A percentile compares a stretch with the other conserved stretches of the same genome.
Conservation (phyloP, 2,329 filamentous ascomycete species). For the Coniochaeta sp. region DNA sequence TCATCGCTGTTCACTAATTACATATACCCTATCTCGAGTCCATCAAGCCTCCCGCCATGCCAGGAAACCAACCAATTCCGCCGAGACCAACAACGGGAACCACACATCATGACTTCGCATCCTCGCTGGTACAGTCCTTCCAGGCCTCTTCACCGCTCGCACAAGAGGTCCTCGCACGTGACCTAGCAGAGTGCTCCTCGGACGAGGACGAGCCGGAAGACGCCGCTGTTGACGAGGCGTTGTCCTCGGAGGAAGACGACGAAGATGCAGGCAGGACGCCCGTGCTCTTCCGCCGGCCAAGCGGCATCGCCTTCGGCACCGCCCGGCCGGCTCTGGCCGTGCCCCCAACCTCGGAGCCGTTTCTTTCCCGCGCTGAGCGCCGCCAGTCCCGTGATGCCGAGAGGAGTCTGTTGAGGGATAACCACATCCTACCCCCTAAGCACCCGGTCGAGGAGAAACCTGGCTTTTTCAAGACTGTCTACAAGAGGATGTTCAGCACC, state of each 20-base stretch:
- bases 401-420: constrained; percentile 13
- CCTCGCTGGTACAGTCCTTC: constrained; percentile 31
- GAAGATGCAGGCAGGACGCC: constrained; percentile 29
- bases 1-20: no score
- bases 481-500: constrained; percentile 14
- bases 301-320: constrained; percentile 66
- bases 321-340: constrained; percentile 64
- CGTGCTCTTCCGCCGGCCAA: constrained; percentile 66
- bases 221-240: constrained; percentile 20
- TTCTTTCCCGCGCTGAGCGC: constrained; percentile 45
- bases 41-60: no score
- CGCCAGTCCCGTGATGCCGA: constrained; percentile 12
- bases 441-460: constrained; percentile 9
- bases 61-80: background rate
- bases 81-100: background rate
- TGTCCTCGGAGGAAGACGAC: constrained; percentile 25
- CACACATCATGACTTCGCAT: constrained; percentile 3
- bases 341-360: constrained; percentile 35
- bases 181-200: constrained; percentile 58
- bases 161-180: constrained; percentile 57
- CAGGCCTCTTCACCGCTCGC: constrained; percentile 57
- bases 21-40: no score
- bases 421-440: constrained; percentile 15
- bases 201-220: constrained; percentile 32
- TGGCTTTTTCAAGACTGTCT: constrained; percentile 7